Base-by-base conservation (phyloP, 1,284 basidiomycete species). In the Apiotrichum laibachii region DNA sequence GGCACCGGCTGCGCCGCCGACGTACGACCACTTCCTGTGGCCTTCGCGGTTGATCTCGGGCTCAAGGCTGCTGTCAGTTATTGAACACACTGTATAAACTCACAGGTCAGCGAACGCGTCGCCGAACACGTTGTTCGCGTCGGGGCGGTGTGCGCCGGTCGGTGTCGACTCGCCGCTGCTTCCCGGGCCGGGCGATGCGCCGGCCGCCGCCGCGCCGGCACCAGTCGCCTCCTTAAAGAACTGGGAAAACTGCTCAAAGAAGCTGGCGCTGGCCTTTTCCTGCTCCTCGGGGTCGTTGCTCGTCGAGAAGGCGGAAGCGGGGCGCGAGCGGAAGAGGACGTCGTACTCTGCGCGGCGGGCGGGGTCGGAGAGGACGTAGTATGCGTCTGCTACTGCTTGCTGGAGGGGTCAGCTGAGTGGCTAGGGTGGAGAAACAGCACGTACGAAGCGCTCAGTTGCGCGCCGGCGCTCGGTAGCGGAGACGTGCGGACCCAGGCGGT, bases 321-420 rank as follows among this genome's bases (percentile, higher is more conserved):
- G 72, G 18, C 69, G 68, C 68, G 75, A 89, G 85, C 71, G 69
- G 71, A 72, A 75, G 5, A 92, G 80, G 0, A 72, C 68, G 68
- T 94, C 92, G 71, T 97, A 97, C 77, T 97, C 93, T 55, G 89
- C 84, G 54, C 92, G 82, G 45, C 85, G 81, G 18, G 65, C 68
- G 2, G 85, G 77, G 77, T 97, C 91, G 0, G 90, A 94, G 31
- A 98, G 85, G 10, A 96, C 90, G 75, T 93, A 98, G 80, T 97
- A 97, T 12, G 94, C 94, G 79, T 98, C 93, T 52, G 94, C 92
- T 61, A 97, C 87, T 15, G 87, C 86, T 88, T 91, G 71, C 46
- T 77, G 51, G 18, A 9, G 26, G 3, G 18, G 22, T 42, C 5
- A 42, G 47, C 26, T 21, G 21, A 21, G 48, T 5, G 3, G 11